Evolutionary conservation across 2,329 filamentous ascomycete species (phyloP).

Genomic region (Pseudogymnoascus sp.): DNA sequence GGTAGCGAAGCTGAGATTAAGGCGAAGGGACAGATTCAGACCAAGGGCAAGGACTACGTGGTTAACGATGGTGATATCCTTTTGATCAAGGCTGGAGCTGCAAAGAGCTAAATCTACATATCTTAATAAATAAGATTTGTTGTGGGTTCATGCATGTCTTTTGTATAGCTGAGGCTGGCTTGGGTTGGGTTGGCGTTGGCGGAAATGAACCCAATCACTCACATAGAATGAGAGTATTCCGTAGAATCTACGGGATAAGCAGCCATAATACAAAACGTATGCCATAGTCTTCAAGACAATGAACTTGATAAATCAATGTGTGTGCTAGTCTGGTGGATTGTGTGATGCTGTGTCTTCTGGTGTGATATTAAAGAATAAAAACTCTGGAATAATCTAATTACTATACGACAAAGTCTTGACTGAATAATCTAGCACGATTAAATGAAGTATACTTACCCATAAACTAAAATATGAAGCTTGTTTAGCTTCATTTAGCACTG

Average conservation of each 20-base stretch:
- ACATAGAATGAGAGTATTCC: background rate
- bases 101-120: conserved; percentile 47
- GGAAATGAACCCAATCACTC: background rate
- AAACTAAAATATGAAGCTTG: background rate
- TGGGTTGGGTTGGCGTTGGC: background rate
- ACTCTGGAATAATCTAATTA: no score
- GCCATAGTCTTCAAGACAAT: background rate
- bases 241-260: background rate
- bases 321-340: background rate
- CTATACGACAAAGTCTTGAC: no score
- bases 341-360: background rate
- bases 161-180: conserved; percentile 4
- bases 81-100: conserved; percentile 83
- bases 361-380: background rate
- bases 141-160: background rate
- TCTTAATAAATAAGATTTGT: background rate
- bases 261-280: background rate
- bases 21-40: conserved; percentile 93
- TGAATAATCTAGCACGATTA: background rate
- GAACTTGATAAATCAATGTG: background rate
- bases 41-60: conserved; percentile 96
- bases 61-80: conserved; percentile 75
- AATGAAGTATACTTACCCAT: background rate
- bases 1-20: conserved; percentile 85
- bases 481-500: background rate